Evolutionary conservation across 352 stramenopile genomes (phyloP).

Genomic region (Phytophthora fragariaefolia): DNA sequence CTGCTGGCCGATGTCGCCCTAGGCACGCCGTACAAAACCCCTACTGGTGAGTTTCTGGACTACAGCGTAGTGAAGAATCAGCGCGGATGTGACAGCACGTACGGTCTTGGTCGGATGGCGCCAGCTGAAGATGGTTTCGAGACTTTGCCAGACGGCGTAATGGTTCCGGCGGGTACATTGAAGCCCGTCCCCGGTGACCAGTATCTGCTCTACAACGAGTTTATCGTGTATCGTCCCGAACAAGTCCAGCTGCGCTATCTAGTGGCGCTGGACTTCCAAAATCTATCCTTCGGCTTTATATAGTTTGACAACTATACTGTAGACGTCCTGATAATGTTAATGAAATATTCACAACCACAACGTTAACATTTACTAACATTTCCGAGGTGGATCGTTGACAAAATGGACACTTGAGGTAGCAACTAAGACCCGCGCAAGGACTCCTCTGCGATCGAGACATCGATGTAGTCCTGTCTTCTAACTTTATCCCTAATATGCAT

Average conservation of each 20-base stretch:
- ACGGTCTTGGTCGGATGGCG: conserved; percentile 39
- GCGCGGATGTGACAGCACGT: conserved; percentile 39
- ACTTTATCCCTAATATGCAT: conserved; percentile 52
- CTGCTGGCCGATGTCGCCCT: conserved; percentile 52
- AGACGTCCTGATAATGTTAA: too few species aligned
- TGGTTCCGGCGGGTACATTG: conserved; percentile 41
- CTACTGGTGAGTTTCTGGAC: conserved; percentile 28
- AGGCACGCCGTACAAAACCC: conserved; percentile 32
- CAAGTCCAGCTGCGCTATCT: conserved; percentile 55
- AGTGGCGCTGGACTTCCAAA: conserved; percentile 33
- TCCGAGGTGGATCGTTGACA: too few species aligned
- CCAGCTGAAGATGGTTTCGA: conserved; percentile 35
- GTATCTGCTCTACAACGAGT: conserved; percentile 55
- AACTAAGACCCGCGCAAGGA: too few species aligned
- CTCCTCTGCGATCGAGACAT: conserved; percentile 18
- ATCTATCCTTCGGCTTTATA: conserved; percentile 17
- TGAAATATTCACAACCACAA: too few species aligned
- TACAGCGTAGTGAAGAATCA: conserved; percentile 32
- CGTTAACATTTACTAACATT: too few species aligned
- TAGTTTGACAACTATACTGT: too few species aligned
- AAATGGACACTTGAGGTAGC: too few species aligned
- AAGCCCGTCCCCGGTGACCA: conserved; percentile 19
- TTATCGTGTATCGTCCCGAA: conserved; percentile 51
- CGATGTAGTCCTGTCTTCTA: conserved; percentile 44
- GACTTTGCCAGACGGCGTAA: conserved; percentile 40